phyloP scores from a whole-genome alignment of 2,329 filamentous ascomycete species.

The Penicillium oxalicum region DNA sequence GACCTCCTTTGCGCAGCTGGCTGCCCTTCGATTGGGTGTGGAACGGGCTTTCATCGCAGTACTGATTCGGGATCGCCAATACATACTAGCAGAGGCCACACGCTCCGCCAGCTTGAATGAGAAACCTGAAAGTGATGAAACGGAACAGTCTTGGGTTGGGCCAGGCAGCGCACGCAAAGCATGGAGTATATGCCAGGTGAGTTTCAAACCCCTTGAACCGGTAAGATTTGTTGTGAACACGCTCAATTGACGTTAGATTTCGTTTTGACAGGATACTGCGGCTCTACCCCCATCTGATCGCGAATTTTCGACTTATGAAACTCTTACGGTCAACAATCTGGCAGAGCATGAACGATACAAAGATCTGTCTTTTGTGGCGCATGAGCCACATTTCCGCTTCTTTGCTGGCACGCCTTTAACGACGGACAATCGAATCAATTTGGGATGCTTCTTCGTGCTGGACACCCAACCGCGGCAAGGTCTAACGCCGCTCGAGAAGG shows the following conservation, averaged over 20 bases:
- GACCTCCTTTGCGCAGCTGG: constrained; percentile 33
- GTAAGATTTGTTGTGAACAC: neutral
- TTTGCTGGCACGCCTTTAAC: constrained; percentile 58
- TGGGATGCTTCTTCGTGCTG: constrained; percentile 56
- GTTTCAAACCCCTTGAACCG: constrained; percentile 1
- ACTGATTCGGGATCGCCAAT: constrained; percentile 45
- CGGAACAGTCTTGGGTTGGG: constrained; percentile 29
- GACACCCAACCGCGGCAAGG: constrained; percentile 51
- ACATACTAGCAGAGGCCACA: constrained; percentile 48
- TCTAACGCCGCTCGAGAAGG: constrained; percentile 34
- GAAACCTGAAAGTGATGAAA: constrained; percentile 25
- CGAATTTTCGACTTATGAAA: constrained; percentile 20
- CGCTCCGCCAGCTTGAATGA: constrained; percentile 37
- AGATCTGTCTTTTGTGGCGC: constrained; percentile 31
- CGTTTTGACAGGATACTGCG: constrained; percentile 27
- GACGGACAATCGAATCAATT: constrained; percentile 51
- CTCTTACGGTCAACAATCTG: constrained; percentile 37
- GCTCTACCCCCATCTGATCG: constrained; percentile 26
- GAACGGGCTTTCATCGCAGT: constrained; percentile 39
- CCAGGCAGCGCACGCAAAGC: constrained; percentile 28
- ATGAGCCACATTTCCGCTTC: constrained; percentile 39
- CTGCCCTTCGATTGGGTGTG: constrained; percentile 30
- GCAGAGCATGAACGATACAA: constrained; percentile 35
- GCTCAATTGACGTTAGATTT: too few relatives aligned
- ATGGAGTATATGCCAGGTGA: constrained; percentile 33